Evolutionary conservation across 2,329 filamentous ascomycete genomes (phyloP).

Genomic region (Phyllosticta capitalensis): DNA sequence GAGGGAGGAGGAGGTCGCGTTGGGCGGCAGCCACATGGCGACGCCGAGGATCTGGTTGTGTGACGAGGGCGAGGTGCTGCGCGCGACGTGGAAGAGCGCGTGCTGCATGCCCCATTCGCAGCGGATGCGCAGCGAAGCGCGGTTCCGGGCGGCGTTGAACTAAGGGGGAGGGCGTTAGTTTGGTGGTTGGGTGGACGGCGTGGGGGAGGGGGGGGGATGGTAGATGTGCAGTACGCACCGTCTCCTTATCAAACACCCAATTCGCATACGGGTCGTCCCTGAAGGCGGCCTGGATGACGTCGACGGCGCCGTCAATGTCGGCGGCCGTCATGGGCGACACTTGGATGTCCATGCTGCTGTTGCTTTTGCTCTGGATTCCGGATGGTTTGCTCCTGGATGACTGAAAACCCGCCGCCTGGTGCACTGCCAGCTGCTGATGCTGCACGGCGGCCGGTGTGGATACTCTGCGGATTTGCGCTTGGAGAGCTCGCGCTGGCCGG

Average conservation of each 20-base stretch:
- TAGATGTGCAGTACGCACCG: conserved; percentile 31
- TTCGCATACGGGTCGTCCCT: conserved; percentile 56
- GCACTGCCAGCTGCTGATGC: too few species aligned
- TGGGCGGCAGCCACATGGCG: conserved; percentile 61
- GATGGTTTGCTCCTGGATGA: too few species aligned
- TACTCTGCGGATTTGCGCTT: too few species aligned
- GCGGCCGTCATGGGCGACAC: conserved; percentile 46
- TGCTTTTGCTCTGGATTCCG: not conserved
- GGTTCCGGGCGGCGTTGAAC: conserved; percentile 53
- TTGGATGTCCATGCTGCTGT: conserved; percentile 36
- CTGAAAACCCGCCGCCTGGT: too few species aligned
- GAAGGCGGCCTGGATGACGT: conserved; percentile 58
- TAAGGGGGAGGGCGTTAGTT: conserved; percentile 21
- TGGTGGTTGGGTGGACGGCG: not conserved
- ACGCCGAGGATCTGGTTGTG: conserved; percentile 53
- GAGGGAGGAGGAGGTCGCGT: conserved; percentile 35
- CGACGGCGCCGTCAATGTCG: conserved; percentile 55
- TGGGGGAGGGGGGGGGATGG: not conserved
- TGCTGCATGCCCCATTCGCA: conserved; percentile 63
- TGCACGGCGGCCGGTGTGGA: too few species aligned
- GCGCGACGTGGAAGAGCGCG: conserved; percentile 60
- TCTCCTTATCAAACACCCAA: conserved; percentile 54
- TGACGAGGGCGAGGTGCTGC: conserved; percentile 38
- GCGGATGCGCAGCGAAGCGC: conserved; percentile 52
- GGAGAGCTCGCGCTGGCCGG: too few species aligned